Conservation (phyloP, 2,329 filamentous ascomycete species). For the Alternaria triticina region DNA sequence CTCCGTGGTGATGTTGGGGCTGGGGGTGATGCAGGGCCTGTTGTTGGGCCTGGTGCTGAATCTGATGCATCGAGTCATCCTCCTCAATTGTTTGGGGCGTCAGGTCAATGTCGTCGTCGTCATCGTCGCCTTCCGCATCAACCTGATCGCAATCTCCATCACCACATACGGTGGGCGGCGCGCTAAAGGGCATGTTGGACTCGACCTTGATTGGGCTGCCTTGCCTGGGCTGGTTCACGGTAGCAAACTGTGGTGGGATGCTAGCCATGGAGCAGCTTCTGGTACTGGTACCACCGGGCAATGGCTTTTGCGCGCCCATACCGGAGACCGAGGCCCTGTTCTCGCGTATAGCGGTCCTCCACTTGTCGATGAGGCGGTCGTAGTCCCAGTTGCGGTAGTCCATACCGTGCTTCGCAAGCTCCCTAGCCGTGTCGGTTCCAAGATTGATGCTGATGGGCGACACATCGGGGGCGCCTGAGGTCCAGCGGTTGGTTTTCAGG, state of each 20-base stretch:
- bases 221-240: conserved; percentile 23
- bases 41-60: conserved; percentile 15
- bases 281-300: conserved; percentile 30
- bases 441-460: conserved; percentile 48
- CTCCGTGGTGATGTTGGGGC: conserved; percentile 22
- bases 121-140: conserved; percentile 47
- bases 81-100: conserved; percentile 36
- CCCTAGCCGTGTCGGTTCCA: conserved; percentile 45
- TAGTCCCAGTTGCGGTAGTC: conserved; percentile 51
- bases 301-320: conserved; percentile 44
- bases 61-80: conserved; percentile 25
- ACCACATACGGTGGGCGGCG: conserved; percentile 37
- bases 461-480: conserved; percentile 32
- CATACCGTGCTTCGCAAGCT: conserved; percentile 46
- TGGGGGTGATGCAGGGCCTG: conserved; percentile 17
- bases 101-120: conserved; percentile 42
- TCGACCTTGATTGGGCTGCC: conserved; percentile 29
- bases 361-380: conserved; percentile 50
- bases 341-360: conserved; percentile 46
- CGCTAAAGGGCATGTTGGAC: conserved; percentile 33
- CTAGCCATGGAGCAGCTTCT: conserved; percentile 41
- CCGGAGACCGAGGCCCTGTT: conserved; percentile 33
- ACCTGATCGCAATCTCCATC: conserved; percentile 39
- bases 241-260: conserved; percentile 31
- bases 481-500: conserved; percentile 43